Conservation (phyloP, 768 basidiomycete genomes). For the Kwoniella europaea region DNA sequence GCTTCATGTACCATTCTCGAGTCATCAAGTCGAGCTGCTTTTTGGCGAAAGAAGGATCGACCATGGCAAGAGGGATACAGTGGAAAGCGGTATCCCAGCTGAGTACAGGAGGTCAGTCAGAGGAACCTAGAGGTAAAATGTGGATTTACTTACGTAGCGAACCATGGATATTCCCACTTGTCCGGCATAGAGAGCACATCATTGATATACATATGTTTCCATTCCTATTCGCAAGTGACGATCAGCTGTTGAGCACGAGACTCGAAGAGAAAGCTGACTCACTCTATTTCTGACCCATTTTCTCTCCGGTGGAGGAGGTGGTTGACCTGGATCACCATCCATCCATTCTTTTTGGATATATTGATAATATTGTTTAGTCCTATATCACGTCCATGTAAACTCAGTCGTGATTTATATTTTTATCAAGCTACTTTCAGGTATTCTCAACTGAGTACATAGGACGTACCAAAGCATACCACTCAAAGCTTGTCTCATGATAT, state of each 20-base stretch:
- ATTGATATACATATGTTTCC: slow-evolving; percentile 93
- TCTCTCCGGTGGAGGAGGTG: slow-evolving; percentile 86
- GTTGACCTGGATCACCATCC: slow-evolving; percentile 92
- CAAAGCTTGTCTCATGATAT: slow-evolving; percentile 95
- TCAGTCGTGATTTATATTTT: neutral
- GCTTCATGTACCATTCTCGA: slow-evolving; percentile 97
- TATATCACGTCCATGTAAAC: slow-evolving; percentile 16
- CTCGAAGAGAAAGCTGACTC: slow-evolving; percentile 38
- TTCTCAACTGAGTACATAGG: neutral
- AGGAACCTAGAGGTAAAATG: neutral
- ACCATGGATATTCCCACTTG: slow-evolving; percentile 99
- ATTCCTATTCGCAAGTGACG: slow-evolving; percentile 66
- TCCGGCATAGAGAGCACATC: slow-evolving; percentile 99
- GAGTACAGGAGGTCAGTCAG: slow-evolving; percentile 3
- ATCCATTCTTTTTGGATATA: slow-evolving; percentile 98
- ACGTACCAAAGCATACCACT: slow-evolving; percentile 89
- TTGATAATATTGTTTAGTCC: slow-evolving; percentile 92
- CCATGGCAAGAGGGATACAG: slow-evolving; percentile 93
- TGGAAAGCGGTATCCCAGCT: slow-evolving; percentile 97
- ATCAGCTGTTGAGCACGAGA: neutral
- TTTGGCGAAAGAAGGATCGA: slow-evolving; percentile 94
- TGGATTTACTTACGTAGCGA: slow-evolving; percentile 69
- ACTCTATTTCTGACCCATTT: slow-evolving; percentile 83
- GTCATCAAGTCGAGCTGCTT: slow-evolving; percentile 95
- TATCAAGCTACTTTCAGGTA: neutral